Percentiles rank a stretch among this genome's conserved stretches.
Evolutionary conservation across 148 eudicot genomes (phyloP).

Genomic region (Drosera capensis): DNA sequence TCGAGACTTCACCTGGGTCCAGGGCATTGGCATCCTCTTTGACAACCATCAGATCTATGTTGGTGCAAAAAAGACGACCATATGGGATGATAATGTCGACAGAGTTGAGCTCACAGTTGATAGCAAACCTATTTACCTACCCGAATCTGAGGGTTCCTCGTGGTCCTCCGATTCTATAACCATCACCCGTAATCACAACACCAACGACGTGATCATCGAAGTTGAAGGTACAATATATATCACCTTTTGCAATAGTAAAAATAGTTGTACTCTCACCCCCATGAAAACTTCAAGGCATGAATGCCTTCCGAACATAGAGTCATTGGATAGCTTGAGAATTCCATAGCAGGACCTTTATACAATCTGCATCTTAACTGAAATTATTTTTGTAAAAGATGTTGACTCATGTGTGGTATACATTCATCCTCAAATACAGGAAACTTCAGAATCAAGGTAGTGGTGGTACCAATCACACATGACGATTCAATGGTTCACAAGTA

Average conservation of each 20-base stretch:
- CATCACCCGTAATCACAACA: constrained; percentile 22
- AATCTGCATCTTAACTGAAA: too few species aligned
- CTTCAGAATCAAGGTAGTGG: constrained; percentile 51
- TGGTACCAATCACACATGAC: constrained; percentile 46
- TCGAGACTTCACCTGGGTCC: constrained; percentile 19
- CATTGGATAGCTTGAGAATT: too few species aligned
- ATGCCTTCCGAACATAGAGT: too few species aligned
- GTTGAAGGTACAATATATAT: constrained; percentile 19
- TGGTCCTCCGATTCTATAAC: constrained; percentile 20
- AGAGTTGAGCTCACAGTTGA: constrained; percentile 15
- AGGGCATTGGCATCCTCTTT: constrained; percentile 16
- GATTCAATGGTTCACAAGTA: constrained; percentile 52
- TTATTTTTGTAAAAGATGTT: too few species aligned
- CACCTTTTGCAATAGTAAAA: too few species aligned
- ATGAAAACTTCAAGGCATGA: too few species aligned
- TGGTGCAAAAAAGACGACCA: constrained; percentile 19
- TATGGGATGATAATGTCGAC: constrained; percentile 21
- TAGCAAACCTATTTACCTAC: constrained; percentile 20
- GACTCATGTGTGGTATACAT: too few species aligned
- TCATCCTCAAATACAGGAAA: constrained; percentile 2
- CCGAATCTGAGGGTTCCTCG: constrained; percentile 23
- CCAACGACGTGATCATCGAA: constrained; percentile 41
- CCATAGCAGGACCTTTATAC: too few species aligned
- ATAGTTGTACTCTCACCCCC: background rate
- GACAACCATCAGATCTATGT: constrained; percentile 18